A percentile compares a stretch with the other conserved stretches of the same genome.
These are phyloP conservation scores for Kwoniella botswanensis DNA, from an alignment of 768 basidiomycete species.

Conservation along the genomic window DNA sequence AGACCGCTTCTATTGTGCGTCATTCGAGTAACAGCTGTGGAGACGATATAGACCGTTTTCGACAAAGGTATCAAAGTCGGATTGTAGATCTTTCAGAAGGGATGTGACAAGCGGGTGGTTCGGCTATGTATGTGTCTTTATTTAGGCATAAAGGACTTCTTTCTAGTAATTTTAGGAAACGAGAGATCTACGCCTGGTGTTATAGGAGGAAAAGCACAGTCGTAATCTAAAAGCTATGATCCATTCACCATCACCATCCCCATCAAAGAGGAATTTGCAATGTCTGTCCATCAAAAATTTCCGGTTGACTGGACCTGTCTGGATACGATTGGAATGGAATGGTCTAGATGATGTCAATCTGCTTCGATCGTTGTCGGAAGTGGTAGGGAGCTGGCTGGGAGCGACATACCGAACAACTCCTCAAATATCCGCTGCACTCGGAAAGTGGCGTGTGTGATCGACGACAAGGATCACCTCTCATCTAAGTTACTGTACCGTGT, in stretches of 20 bases:
- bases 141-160: not conserved
- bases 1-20: not conserved
- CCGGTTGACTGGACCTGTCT: not conserved
- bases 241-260: not conserved
- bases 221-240: not conserved
- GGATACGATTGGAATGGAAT: not conserved
- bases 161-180: not conserved
- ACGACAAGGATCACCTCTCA: no score
- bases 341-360: not conserved
- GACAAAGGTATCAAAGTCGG: not conserved
- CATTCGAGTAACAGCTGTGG: not conserved
- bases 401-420: not conserved
- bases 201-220: not conserved
- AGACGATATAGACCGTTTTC: not conserved
- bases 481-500: not conserved
- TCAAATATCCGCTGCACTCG: not conserved
- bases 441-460: not conserved
- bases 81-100: not conserved
- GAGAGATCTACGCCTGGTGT: not conserved
- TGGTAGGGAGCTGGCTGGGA: not conserved
- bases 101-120: not conserved
- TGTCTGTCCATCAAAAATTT: not conserved
- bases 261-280: not conserved
- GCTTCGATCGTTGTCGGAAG: not conserved
- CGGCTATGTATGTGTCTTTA: not conserved